Evolutionary conservation across 2,329 filamentous ascomycete genomes (phyloP), one percentile per base, ranked within the genome.

Genomic region (Decorospora gaudefroyi): DNA sequence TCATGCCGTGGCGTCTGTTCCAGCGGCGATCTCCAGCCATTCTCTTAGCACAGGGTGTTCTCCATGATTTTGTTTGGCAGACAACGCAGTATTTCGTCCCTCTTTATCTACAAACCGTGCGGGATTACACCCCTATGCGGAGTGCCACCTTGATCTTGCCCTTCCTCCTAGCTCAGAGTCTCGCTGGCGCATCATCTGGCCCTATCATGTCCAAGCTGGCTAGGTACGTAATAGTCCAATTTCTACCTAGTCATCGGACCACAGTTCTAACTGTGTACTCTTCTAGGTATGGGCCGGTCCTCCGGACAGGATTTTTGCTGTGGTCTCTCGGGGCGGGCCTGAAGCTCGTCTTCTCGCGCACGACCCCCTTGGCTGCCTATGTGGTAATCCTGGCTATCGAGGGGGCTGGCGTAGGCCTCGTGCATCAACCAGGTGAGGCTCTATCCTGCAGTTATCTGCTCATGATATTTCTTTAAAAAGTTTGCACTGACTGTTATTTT

Each of bases 31-130:
- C 81, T 7, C 72, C 85, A 10, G 70, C 72, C 21, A 73, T 79
- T 4, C 75, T 86, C 37, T 70, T 86, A 34, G 30, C 75, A 6
- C 80, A 86, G 58, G 79, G 76, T 55, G 79, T 86, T 51, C 65
- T 86, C 12, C 75, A 84, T 13, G 82, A 84, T 3, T 72, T 78
- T 8, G 76, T 78, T 0, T 85, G 83, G 53, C 83, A 84, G 51
- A 72, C 76, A 3, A 77, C 77, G 41, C 67, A 85, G 2, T 85
- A 84, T 62, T 85, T 81, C 53, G 62, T 85, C 3, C 82, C 83
- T 0, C 69, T 85, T 0, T 86, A 83, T 60, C 79, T 81, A 26
- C 81, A 85, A 51, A 83, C 83, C 34, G 79, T 76, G 3, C 72
- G 76, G 10, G 65, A 71, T n/a, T 72, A 69, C 60, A 68, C 67